Conservation (phyloP, 768 basidiomycete species). For the Lepiota subincarnata region DNA sequence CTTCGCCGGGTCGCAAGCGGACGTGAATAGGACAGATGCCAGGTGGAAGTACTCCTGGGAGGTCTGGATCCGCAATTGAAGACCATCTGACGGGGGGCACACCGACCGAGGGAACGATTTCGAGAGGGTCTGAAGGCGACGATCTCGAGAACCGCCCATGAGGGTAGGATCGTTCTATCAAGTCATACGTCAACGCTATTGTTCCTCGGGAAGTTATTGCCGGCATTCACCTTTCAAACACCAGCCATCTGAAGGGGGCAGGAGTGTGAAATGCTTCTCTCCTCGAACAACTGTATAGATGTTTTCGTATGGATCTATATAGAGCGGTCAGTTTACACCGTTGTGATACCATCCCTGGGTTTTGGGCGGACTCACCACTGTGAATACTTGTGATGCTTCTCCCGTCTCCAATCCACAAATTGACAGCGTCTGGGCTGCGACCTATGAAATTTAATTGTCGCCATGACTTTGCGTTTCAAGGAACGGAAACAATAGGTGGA, state of each 20-base stretch:
- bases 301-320: conserved; percentile 86
- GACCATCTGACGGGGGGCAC: conserved; percentile 72
- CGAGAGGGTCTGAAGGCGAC: conserved; percentile 24
- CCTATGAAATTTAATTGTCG: conserved; percentile 29
- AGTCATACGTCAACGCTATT: conserved; percentile 6
- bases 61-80: conserved; percentile 59
- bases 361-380: conserved; percentile 49
- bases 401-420: conserved; percentile 86
- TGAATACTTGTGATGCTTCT: conserved; percentile 82
- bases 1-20: conserved; percentile 66
- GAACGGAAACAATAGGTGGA: background rate
- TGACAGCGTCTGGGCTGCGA: conserved; percentile 78
- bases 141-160: conserved; percentile 62
- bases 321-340: background rate
- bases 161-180: conserved; percentile 54
- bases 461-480: background rate
- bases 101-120: conserved; percentile 27
- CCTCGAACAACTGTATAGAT: conserved; percentile 87
- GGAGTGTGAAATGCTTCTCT: conserved; percentile 77
- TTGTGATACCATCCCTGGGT: background rate
- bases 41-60: conserved; percentile 39
- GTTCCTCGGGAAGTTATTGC: background rate
- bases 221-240: conserved; percentile 62
- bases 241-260: conserved; percentile 89
- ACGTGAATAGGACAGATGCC: conserved; percentile 65